These are phyloP conservation scores for Chaetomium fimeti DNA, from an alignment of 495 filamentous ascomycete species.

Conservation along the genomic window DNA sequence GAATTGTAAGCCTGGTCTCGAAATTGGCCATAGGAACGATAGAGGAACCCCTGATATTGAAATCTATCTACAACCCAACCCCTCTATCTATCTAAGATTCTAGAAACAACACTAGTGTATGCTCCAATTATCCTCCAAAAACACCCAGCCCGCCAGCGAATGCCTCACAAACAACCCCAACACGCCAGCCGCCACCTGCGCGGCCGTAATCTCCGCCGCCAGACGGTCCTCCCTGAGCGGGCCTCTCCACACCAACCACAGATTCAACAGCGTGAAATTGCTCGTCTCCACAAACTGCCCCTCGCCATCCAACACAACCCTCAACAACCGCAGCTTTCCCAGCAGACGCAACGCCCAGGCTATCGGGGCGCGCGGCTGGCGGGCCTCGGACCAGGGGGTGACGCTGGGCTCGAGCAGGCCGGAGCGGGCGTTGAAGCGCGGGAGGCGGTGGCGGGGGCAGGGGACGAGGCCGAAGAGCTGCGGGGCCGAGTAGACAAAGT, in stretches of 20 bases:
- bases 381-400: slow-evolving; percentile 66
- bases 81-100: not conserved
- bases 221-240: slow-evolving; percentile 85
- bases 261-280: slow-evolving; percentile 91
- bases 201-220: slow-evolving; percentile 66
- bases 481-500: slow-evolving; percentile 88
- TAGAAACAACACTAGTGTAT: not conserved
- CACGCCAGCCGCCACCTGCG: slow-evolving; percentile 74
- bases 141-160: slow-evolving; percentile 76
- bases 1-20: no score
- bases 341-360: slow-evolving; percentile 60
- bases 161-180: slow-evolving; percentile 83
- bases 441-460: slow-evolving; percentile 88
- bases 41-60: not conserved
- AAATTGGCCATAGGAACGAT: no score
- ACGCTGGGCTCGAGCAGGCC: slow-evolving; percentile 81
- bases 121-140: slow-evolving; percentile 76
- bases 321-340: slow-evolving; percentile 61
- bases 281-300: slow-evolving; percentile 74
- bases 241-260: slow-evolving; percentile 95
- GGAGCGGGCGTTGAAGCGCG: slow-evolving; percentile 78
- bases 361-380: slow-evolving; percentile 64
- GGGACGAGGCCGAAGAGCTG: slow-evolving; percentile 87
- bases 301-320: slow-evolving; percentile 60
- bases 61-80: not conserved